These are phyloP conservation scores for Termitomyces sp. DNA, from an alignment of 1,284 basidiomycete genomes.

Conservation along the genomic window DNA sequence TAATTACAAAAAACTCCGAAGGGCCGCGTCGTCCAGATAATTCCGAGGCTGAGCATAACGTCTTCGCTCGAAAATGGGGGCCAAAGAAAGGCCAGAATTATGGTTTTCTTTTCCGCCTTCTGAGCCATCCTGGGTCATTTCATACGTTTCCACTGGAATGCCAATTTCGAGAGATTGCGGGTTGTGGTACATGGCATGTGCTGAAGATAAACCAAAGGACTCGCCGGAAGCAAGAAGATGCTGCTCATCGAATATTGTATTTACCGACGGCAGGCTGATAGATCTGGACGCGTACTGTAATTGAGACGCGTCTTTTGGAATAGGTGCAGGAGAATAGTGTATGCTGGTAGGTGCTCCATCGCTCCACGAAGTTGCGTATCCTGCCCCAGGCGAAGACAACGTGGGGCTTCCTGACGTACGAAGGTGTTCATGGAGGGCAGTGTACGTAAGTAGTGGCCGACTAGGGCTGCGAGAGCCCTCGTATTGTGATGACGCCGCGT, in stretches of 20 bases:
- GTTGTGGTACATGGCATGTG: neutral
- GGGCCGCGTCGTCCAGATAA: constrained; percentile 54
- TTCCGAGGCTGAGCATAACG: constrained; percentile 48
- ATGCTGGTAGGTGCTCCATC: neutral
- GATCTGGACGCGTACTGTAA: neutral
- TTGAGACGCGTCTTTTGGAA: neutral
- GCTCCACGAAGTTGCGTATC: constrained; percentile 1
- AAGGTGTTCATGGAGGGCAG: neutral
- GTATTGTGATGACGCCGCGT: neutral
- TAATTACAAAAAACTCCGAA: constrained; percentile 29
- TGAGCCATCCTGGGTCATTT: constrained; percentile 12
- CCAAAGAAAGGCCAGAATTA: constrained; percentile 40
- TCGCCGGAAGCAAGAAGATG: neutral
- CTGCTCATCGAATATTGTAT: constrained; percentile 7
- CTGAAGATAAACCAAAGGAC: neutral
- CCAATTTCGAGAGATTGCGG: constrained; percentile 1
- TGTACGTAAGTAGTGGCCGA: neutral
- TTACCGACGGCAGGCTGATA: constrained; percentile 4
- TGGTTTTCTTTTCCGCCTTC: constrained; percentile 22
- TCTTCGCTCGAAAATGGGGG: constrained; percentile 49
- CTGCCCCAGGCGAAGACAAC: neutral
- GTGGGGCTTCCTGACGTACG: neutral
- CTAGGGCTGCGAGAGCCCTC: neutral
- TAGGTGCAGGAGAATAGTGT: neutral
- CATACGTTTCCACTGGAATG: constrained; percentile 14